Conservation (phyloP, 768 basidiomycete species). For the Jaapia argillacea region DNA sequence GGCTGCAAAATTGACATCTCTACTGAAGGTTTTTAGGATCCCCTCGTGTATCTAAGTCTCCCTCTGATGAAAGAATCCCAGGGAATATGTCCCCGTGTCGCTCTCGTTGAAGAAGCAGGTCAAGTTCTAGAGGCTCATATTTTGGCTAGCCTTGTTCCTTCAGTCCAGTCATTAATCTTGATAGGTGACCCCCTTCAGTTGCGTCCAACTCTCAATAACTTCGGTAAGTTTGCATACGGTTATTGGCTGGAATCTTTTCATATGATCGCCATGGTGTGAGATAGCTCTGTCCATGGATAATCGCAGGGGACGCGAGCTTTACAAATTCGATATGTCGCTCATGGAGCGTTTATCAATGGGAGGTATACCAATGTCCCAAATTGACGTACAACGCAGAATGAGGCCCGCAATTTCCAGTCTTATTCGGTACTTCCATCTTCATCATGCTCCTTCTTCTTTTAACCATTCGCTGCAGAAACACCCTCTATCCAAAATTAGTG, state of each 20-base stretch:
- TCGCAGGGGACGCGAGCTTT: constrained; percentile 39
- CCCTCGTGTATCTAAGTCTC: too few species aligned
- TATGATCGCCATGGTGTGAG: constrained; percentile 1
- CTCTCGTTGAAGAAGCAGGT: constrained; percentile 75
- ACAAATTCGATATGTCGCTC: constrained; percentile 60
- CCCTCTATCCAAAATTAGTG: constrained; percentile 49
- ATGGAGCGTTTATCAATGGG: constrained; percentile 61
- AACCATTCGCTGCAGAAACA: constrained; percentile 25
- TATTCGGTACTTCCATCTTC: constrained; percentile 30
- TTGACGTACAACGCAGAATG: constrained; percentile 71
- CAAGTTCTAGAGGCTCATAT: constrained; percentile 78
- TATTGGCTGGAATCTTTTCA: too few species aligned
- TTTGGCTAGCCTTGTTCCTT: constrained; percentile 49
- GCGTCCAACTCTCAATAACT: constrained; percentile 58
- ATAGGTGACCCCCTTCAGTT: constrained; percentile 79
- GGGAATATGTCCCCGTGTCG: constrained; percentile 48
- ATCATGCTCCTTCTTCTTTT: not conserved
- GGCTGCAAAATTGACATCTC: constrained; percentile 52
- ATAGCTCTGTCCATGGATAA: constrained; percentile 64
- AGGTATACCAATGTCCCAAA: constrained; percentile 56
- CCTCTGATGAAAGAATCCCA: too few species aligned
- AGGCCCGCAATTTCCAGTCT: constrained; percentile 56
- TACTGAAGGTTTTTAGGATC: constrained; percentile 48
- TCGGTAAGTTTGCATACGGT: too few species aligned
- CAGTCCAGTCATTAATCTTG: constrained; percentile 63